Conservation (phyloP, 495 filamentous ascomycete species). For the Penicillium longicatenatum region DNA sequence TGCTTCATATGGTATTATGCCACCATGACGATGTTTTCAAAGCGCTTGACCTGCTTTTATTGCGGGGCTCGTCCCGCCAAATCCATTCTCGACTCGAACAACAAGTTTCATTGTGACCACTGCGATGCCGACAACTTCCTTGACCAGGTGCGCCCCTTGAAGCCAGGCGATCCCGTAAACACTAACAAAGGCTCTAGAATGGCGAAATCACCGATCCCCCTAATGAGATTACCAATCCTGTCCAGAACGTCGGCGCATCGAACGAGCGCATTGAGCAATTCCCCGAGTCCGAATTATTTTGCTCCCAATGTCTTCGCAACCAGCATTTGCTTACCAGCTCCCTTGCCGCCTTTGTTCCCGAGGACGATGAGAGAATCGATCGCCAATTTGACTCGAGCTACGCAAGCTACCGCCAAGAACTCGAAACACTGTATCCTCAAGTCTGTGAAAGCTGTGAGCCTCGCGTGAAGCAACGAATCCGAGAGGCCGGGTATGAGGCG, state of each 20-base stretch:
- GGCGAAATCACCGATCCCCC: constrained; percentile 88
- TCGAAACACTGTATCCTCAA: constrained; percentile 81
- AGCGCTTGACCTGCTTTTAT: constrained; percentile 72
- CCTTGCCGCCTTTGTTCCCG: constrained; percentile 70
- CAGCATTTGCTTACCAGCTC: constrained; percentile 71
- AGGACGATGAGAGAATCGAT: constrained; percentile 65
- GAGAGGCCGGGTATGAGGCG: constrained; percentile 70
- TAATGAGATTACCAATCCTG: constrained; percentile 47
- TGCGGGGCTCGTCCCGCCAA: constrained; percentile 65
- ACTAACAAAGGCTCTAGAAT: constrained; percentile 40
- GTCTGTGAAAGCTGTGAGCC: constrained; percentile 78
- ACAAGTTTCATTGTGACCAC: constrained; percentile 66
- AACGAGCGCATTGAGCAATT: constrained; percentile 4
- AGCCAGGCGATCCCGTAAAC: constrained; percentile 2
- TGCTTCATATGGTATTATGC: constrained; percentile 28
- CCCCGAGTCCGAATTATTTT: constrained; percentile 64
- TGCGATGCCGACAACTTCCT: constrained; percentile 85
- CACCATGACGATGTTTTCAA: constrained; percentile 53
- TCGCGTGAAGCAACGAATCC: constrained; percentile 62
- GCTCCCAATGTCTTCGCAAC: constrained; percentile 75
- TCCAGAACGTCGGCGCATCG: constrained; percentile 28
- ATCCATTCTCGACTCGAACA: constrained; percentile 50
- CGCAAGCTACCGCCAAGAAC: constrained; percentile 58
- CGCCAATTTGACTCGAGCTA: constrained; percentile 57
- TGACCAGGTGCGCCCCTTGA: constrained; percentile 54